Evolutionary conservation across 2,329 filamentous ascomycete genomes (phyloP).

Genomic region (Colletotrichum magnum): DNA sequence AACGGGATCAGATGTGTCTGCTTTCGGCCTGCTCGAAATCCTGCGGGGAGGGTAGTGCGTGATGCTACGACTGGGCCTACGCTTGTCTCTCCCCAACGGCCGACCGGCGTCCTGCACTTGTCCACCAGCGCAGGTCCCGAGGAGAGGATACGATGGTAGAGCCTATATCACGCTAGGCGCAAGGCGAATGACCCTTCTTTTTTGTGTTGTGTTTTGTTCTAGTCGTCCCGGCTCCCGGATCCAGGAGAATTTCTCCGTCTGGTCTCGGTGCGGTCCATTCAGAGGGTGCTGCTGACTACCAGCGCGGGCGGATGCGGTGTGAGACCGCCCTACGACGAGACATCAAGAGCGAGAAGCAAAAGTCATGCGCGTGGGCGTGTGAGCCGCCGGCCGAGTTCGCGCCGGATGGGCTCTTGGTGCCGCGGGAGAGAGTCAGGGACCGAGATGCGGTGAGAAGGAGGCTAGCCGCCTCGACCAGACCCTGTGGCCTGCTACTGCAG

Average conservation of each 20-base stretch:
- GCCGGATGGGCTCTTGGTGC: not conserved
- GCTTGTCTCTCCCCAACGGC: constrained; percentile 32
- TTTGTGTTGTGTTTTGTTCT: not conserved
- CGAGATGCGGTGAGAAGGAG: constrained; percentile 36
- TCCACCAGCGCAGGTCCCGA: constrained; percentile 9
- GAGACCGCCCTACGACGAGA: constrained; percentile 18
- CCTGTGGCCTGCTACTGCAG: constrained; percentile 29
- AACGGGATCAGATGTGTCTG: constrained; percentile 33
- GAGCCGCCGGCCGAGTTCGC: constrained; percentile 3
- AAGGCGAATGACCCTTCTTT: constrained; percentile 14
- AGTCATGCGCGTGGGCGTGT: constrained; percentile 26
- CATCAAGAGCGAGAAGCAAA: not conserved
- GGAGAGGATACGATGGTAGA: not conserved
- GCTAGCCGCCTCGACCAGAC: constrained; percentile 6
- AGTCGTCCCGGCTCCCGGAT: not conserved
- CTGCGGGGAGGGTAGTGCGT: not conserved
- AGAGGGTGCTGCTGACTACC: constrained; percentile 6
- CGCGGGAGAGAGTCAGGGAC: constrained; percentile 29
- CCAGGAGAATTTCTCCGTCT: not conserved
- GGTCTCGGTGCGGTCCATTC: not conserved
- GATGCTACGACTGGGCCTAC: not conserved
- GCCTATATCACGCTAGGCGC: constrained; percentile 1
- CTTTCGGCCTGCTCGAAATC: constrained; percentile 18
- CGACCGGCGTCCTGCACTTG: not conserved
- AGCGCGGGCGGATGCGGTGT: constrained; percentile 14